Evolutionary conservation across 225 moss, liverwort and hornwort species (phyloP), one percentile per base, ranked within the genome.

Genomic region (Asterella californica): DNA sequence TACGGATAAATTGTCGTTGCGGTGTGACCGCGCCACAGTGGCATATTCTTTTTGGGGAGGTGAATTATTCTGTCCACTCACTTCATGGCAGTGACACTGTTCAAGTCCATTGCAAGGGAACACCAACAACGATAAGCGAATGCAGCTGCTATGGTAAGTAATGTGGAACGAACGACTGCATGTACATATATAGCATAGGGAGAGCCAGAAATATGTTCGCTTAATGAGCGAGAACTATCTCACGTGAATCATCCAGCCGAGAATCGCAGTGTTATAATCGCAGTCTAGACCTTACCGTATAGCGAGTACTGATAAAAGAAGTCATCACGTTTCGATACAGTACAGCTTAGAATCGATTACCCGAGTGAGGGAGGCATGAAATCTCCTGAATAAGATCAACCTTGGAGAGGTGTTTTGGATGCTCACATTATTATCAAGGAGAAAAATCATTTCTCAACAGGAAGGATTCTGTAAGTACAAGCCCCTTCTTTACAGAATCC

Each of bases 301-400:
- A 59, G 18, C 59, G 6, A 0, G 22, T 59, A 65, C 65, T 65
- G 30, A 29, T 65, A 30, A 65, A 33, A 30, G n/a, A n/a, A n/a
- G 10, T 9, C 25, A 29, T 18, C 30, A 29, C 14, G 68, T 17
- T 34, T 9, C 7, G 6, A 30, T 30, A 38, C 15, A 68, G 68
- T 68, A 68, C 36, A 38, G 15, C 10, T 68, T 68, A 19, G 19
- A 36, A 68, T 36, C 36, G 37, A 68, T 38, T 36, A 68, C 21
- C 19, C 37, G 18, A 68, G 34, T 38, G 68, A 34, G 34, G 68
- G 15, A 14, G 33, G 14, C 37, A 68, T 34, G 37, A 68, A 68
- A 68, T 68, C 68, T 34, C 68, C 68, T 68, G 68, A 68, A 38
- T 18, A 68, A 27, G 17, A 68, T 68, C 68, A 68, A 68, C 37